Conservation (phyloP, 1,284 basidiomycete species). For the Inonotus obliquus region DNA sequence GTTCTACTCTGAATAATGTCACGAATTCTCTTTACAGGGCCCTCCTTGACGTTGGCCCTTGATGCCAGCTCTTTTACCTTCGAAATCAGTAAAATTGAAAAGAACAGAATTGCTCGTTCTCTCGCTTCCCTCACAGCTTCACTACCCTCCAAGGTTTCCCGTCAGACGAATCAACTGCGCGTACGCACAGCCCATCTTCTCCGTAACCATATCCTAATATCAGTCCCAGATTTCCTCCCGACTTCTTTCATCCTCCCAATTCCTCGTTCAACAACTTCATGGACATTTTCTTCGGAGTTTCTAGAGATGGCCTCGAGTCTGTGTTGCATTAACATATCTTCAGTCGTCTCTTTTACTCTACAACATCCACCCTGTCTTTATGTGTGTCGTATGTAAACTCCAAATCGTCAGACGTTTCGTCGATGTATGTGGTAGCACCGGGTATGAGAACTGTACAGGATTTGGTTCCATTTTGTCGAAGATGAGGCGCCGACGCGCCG, state of each 20-base stretch:
- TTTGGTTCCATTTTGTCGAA: no score
- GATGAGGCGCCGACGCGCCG: no score
- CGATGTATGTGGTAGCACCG: no score
- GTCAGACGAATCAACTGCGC: constrained; percentile 29
- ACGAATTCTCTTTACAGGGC: constrained; percentile 26
- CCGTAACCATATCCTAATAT: constrained; percentile 29
- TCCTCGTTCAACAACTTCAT: constrained; percentile 28
- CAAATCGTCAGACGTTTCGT: constrained; percentile 38
- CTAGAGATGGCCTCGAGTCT: constrained; percentile 25
- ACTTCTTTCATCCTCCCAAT: constrained; percentile 25
- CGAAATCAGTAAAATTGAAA: background rate
- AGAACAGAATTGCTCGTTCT: constrained; percentile 24
- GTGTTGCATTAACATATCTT: constrained; percentile 34
- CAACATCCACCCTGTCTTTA: constrained; percentile 37
- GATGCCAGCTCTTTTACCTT: constrained; percentile 28
- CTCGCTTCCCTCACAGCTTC: constrained; percentile 31
- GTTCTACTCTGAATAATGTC: constrained; percentile 28
- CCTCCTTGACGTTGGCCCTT: constrained; percentile 25
- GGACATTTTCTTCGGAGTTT: constrained; percentile 31
- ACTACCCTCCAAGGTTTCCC: constrained; percentile 35
- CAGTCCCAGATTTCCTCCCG: constrained; percentile 31
- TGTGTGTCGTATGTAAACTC: constrained; percentile 39
- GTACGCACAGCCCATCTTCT: constrained; percentile 32
- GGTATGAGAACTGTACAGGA: constrained; percentile 39
- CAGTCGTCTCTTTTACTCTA: constrained; percentile 36